These are phyloP conservation scores for Oldenlandia corymbosa DNA, from an alignment of 257 asterid genomes.

Conservation along the genomic window DNA sequence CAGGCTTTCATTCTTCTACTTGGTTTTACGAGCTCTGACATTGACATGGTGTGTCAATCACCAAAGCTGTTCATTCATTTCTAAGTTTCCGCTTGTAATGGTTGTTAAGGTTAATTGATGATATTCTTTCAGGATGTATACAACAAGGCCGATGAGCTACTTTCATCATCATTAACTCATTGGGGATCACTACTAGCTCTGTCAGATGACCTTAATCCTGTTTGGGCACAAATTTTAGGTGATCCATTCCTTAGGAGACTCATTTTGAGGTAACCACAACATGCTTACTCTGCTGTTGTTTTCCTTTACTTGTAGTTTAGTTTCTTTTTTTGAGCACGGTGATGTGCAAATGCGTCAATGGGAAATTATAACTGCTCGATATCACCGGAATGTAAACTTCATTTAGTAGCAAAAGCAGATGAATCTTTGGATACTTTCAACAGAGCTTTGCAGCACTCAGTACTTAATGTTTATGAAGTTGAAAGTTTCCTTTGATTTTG, in stretches of 20 bases:
- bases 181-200: slow-evolving; percentile 61
- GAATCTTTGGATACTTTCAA: not conserved
- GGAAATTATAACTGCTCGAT: not conserved
- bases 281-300: slow-evolving; percentile 4
- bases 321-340: not conserved
- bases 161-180: slow-evolving; percentile 59
- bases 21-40: slow-evolving; percentile 66
- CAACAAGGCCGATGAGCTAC: slow-evolving; percentile 60
- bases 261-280: slow-evolving; percentile 52
- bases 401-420: not conserved
- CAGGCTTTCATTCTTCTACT: slow-evolving; percentile 75
- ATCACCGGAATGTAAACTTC: not conserved
- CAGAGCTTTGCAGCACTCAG: not conserved
- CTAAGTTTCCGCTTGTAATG: not conserved
- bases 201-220: slow-evolving; percentile 61
- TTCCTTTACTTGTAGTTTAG: not conserved
- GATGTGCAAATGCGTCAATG: not conserved
- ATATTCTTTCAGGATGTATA: slow-evolving; percentile 59
- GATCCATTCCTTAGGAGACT: slow-evolving; percentile 90
- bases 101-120: slow-evolving; percentile 8
- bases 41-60: slow-evolving; percentile 52
- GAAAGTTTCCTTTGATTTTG: slow-evolving; percentile 18
- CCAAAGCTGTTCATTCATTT: slow-evolving; percentile 5
- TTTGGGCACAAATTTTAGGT: slow-evolving; percentile 70
- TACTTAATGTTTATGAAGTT: not conserved